These are phyloP conservation scores for Aurantiochytrium sp. DNA, from an alignment of 108 stramenopile species.

Conservation along the genomic window DNA sequence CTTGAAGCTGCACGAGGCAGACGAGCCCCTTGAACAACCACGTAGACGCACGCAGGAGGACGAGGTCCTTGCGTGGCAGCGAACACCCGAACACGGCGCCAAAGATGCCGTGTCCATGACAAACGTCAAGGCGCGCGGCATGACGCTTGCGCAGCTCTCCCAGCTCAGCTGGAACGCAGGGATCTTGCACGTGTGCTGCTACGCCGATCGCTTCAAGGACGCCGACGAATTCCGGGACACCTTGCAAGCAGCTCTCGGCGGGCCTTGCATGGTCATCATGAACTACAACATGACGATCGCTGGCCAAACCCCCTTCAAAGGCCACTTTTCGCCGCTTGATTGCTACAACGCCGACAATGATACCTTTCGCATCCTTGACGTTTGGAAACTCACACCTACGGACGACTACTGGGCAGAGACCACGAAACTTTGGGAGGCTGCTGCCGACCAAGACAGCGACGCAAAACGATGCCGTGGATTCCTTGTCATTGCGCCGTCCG, in stretches of 20 bases:
- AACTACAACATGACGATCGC: slow-evolving; percentile 16
- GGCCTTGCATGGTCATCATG: not conserved
- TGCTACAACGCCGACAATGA: not conserved
- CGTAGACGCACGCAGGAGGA: not conserved
- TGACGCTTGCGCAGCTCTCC: not conserved
- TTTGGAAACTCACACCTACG: not conserved
- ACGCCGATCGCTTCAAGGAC: not conserved
- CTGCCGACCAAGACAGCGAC: not conserved
- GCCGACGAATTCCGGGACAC: not conserved
- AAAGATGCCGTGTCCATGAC: no score
- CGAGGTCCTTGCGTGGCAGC: not conserved
- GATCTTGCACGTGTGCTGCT: not conserved
- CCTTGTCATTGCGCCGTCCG: not conserved
- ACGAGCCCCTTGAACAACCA: not conserved
- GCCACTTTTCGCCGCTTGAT: not conserved
- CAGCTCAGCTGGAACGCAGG: not conserved
- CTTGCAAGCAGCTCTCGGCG: not conserved
- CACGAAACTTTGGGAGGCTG: not conserved
- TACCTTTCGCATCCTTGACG: not conserved
- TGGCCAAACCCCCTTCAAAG: not conserved
- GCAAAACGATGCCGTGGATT: not conserved
- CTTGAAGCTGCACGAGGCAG: not conserved
- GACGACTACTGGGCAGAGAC: not conserved
- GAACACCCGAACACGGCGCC: not conserved
- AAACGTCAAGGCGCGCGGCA: not conserved